A percentile compares a stretch with the other conserved stretches of the same genome.
Evolutionary conservation across 2,329 filamentous ascomycete genomes (phyloP).

Genomic region (Trichophyton simii): DNA sequence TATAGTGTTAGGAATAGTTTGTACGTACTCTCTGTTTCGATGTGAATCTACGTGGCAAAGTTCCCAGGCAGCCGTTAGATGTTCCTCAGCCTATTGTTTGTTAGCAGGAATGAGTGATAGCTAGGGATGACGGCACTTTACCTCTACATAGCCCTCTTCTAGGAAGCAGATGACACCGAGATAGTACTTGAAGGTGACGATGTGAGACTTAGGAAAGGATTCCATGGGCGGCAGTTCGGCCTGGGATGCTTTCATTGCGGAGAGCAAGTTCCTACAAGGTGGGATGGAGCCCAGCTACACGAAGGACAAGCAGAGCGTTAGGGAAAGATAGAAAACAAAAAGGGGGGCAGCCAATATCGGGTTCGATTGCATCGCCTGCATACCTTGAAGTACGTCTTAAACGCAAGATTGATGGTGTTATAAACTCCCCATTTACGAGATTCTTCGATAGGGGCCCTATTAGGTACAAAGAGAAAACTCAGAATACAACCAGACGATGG

Average conservation of each 20-base stretch:
- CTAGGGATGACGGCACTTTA: slow-evolving; percentile 24
- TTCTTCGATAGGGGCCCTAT: slow-evolving; percentile 66
- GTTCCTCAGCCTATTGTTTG: slow-evolving; percentile 54
- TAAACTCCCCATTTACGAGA: slow-evolving; percentile 98
- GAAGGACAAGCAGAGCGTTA: slow-evolving; percentile 21
- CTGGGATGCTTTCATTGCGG: slow-evolving; percentile 62
- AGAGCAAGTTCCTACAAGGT: slow-evolving; percentile 62
- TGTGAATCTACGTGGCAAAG: slow-evolving; percentile 61
- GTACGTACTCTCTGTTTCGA: slow-evolving; percentile 65
- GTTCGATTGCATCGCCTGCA: neutral
- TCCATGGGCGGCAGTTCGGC: slow-evolving; percentile 70
- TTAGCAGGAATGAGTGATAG: neutral
- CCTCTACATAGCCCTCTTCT: slow-evolving; percentile 80
- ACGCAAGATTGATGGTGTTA: slow-evolving; percentile 83
- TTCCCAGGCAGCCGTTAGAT: slow-evolving; percentile 69
- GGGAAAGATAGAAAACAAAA: neutral
- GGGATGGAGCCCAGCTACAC: slow-evolving; percentile 53
- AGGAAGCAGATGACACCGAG: slow-evolving; percentile 86
- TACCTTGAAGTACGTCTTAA: slow-evolving; percentile 94
- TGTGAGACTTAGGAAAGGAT: slow-evolving; percentile 74
- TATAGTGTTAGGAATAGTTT: neutral
- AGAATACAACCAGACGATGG: slow-evolving; percentile 1
- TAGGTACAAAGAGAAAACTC: slow-evolving; percentile 16
- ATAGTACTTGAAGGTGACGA: slow-evolving; percentile 94
- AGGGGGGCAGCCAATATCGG: neutral